Conservation (phyloP, 257 asterid species). For the Avicennia marina region DNA sequence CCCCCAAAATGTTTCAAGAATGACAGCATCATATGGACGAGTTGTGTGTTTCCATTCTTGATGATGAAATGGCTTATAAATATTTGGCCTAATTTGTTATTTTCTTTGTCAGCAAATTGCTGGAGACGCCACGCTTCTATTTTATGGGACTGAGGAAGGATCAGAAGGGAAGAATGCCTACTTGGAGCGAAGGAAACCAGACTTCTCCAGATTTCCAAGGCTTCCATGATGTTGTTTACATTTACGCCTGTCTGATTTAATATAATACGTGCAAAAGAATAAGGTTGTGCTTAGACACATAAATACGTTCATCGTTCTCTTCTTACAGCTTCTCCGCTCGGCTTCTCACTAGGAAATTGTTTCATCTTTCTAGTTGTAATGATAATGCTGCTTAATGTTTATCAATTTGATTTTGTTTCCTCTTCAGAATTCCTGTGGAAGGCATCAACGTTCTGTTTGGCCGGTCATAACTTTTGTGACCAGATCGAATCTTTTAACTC, state of each 20-base stretch:
- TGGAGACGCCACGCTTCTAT: conserved; percentile 87
- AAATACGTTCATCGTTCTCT: neutral
- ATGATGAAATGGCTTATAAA: too few relatives aligned
- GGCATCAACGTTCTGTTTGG: too few relatives aligned
- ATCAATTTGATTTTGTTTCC: too few relatives aligned
- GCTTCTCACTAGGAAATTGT: too few relatives aligned
- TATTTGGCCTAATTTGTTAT: neutral
- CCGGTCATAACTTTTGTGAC: too few relatives aligned
- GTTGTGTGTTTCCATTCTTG: neutral
- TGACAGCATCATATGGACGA: neutral
- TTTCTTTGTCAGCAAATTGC: conserved; percentile 52
- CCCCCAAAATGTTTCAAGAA: neutral
- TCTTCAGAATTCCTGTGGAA: too few relatives aligned
- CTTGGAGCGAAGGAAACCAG: conserved; percentile 58
- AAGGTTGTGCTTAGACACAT: neutral
- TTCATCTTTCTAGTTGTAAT: too few relatives aligned
- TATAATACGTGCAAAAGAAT: too few relatives aligned
- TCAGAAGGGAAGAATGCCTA: conserved; percentile 82
- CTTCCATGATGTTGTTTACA: conserved; percentile 41
- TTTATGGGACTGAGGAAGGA: conserved; percentile 93
- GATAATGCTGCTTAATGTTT: too few relatives aligned
- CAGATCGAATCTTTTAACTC: too few relatives aligned
- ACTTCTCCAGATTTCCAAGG: conserved; percentile 78
- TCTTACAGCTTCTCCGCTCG: too few relatives aligned
- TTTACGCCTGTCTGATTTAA: too few relatives aligned